Percentiles rank a stretch among this genome's conserved stretches.
Evolutionary conservation across 768 basidiomycete species (phyloP).

Genomic region (Russula griseocarnosa): DNA sequence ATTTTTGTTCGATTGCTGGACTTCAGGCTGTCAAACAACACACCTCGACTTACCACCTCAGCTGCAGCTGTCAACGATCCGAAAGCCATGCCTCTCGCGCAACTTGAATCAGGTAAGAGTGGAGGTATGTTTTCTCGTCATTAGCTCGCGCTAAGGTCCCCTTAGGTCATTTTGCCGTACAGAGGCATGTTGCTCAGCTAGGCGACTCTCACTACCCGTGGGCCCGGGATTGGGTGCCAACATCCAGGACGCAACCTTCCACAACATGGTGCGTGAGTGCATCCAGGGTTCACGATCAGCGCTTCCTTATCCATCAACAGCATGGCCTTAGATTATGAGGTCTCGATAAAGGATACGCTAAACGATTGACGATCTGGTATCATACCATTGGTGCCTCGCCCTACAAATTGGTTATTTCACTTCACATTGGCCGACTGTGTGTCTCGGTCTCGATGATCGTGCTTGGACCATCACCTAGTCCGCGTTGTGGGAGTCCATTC

Average conservation of each 20-base stretch:
- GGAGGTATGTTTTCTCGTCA: slow-evolving; percentile 24
- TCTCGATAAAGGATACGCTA: slow-evolving; percentile 2
- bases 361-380: slow-evolving; percentile 12
- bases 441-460: slow-evolving; percentile 7
- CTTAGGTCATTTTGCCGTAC: slow-evolving; percentile 25
- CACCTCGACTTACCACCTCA: slow-evolving; percentile 16
- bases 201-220: slow-evolving; percentile 9
- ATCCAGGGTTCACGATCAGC: slow-evolving; percentile 19
- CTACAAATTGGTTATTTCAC: slow-evolving; percentile 6
- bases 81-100: slow-evolving; percentile 3
- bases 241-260: slow-evolving; percentile 8
- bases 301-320: slow-evolving; percentile 16
- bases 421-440: slow-evolving; percentile 10
- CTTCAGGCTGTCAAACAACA: background rate
- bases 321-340: background rate
- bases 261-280: slow-evolving; percentile 23
- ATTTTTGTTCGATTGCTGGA: background rate
- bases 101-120: slow-evolving; percentile 8
- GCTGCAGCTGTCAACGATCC: slow-evolving; percentile 1
- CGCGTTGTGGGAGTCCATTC: slow-evolving; percentile 19
- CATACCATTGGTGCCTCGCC: slow-evolving; percentile 3
- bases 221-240: slow-evolving; percentile 11
- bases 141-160: slow-evolving; percentile 10
- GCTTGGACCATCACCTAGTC: slow-evolving; percentile 13
- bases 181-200: slow-evolving; percentile 11